Conservation (phyloP, 2,329 filamentous ascomycete species). For the Aplosporella prunicola region DNA sequence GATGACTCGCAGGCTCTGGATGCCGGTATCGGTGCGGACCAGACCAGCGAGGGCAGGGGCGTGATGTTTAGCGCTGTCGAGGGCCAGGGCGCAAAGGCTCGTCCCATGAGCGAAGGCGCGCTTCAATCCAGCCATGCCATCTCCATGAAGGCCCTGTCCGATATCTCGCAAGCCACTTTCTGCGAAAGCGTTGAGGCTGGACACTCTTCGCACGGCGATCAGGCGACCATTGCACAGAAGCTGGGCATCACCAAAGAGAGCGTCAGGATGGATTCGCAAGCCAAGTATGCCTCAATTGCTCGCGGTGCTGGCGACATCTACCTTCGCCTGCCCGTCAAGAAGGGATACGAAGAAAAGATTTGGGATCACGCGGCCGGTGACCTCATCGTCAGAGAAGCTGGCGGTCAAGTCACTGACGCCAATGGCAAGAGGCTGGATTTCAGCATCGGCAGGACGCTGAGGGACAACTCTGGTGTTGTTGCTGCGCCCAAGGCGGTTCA, state of each 20-base stretch:
- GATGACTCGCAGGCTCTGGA: constrained; percentile 66
- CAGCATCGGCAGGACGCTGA: constrained; percentile 72
- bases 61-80: constrained; percentile 80
- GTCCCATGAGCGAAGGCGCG: constrained; percentile 53
- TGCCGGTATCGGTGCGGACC: constrained; percentile 62
- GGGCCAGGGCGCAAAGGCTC: constrained; percentile 70
- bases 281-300: constrained; percentile 94
- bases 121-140: constrained; percentile 55
- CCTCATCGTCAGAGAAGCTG: constrained; percentile 86
- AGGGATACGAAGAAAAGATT: constrained; percentile 95
- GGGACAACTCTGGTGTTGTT: constrained; percentile 86
- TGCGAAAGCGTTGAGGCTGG: constrained; percentile 94
- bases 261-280: constrained; percentile 94
- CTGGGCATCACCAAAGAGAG: constrained; percentile 83
- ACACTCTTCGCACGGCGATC: constrained; percentile 83
- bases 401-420: constrained; percentile 84
- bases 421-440: constrained; percentile 81
- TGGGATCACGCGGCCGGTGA: constrained; percentile 98
- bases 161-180: constrained; percentile 76
- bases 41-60: constrained; percentile 67
- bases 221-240: constrained; percentile 71
- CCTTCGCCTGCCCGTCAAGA: constrained; percentile 73
- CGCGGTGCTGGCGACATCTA: constrained; percentile 92
- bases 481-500: constrained; percentile 75
- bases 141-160: constrained; percentile 65